Evolutionary conservation across 2,329 filamentous ascomycete species (phyloP).

Genomic region (Hypomyces perniciosus): DNA sequence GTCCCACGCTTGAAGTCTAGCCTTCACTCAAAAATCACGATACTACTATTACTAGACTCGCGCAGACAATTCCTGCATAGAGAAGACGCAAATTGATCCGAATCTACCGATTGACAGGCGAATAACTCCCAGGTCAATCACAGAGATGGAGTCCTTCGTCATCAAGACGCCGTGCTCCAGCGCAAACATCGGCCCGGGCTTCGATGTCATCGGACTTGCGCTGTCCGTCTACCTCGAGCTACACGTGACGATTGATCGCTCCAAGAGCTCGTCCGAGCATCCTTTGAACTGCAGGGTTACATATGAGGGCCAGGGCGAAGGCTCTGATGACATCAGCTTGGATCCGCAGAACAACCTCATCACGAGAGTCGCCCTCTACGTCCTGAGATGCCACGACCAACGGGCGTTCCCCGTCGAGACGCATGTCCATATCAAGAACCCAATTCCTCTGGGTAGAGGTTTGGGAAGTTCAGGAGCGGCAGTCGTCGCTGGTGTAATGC

Average conservation of each 20-base stretch:
- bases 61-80: no score
- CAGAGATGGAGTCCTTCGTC: conserved; percentile 53
- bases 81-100: no score
- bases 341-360: conserved; percentile 86
- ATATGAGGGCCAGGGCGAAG: conserved; percentile 78
- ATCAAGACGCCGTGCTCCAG: conserved; percentile 89
- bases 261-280: conserved; percentile 45
- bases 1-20: no score
- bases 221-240: conserved; percentile 92
- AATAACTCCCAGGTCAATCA: no score
- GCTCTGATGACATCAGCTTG: conserved; percentile 67
- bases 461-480: conserved; percentile 94
- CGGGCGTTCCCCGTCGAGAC: conserved; percentile 79
- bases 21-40: no score
- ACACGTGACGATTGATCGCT: conserved; percentile 66
- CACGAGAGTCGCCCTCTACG: conserved; percentile 89
- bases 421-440: conserved; percentile 90
- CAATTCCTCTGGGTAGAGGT: conserved; percentile 86
- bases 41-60: no score
- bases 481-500: conserved; percentile 88
- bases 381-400: conserved; percentile 85
- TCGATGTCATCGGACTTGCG: conserved; percentile 95
- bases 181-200: conserved; percentile 94
- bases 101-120: no score
- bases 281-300: conserved; percentile 83